Conservation (phyloP, 2,329 filamentous ascomycete species). For the Curvularia spicifera region DNA sequence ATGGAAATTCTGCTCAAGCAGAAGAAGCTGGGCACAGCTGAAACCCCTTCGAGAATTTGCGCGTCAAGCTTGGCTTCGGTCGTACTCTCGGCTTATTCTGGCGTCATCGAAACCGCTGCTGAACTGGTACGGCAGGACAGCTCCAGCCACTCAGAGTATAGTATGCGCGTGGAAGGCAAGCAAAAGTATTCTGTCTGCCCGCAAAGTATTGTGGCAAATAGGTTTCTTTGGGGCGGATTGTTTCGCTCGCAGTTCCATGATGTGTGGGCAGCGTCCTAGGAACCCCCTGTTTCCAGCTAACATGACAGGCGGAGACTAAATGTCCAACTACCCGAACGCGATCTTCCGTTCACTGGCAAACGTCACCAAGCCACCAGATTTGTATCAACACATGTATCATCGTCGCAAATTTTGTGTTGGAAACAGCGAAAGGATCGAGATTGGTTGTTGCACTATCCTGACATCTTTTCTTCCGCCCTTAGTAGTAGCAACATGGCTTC, state of each 20-base stretch:
- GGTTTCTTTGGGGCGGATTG: background rate
- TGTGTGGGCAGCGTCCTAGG: constrained; percentile 9
- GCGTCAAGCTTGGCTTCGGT: constrained; percentile 14
- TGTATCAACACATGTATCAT: background rate
- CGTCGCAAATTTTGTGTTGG: background rate
- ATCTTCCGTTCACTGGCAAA: constrained; percentile 2
- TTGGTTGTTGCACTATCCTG: no score
- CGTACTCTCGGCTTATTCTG: constrained; percentile 6
- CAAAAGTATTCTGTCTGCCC: background rate
- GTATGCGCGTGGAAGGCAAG: background rate
- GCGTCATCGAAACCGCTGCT: constrained; percentile 8
- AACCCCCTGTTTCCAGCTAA: constrained; percentile 1
- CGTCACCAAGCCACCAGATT: constrained; percentile 9
- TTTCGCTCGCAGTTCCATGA: constrained; percentile 5
- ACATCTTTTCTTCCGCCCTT: background rate
- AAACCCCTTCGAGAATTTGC: constrained; percentile 4
- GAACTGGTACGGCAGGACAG: background rate
- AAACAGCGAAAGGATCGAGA: no score
- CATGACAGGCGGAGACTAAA: constrained; percentile 9
- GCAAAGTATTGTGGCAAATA: background rate
- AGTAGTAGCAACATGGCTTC: background rate
- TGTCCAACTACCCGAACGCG: constrained; percentile 4
- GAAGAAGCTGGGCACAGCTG: constrained; percentile 8
- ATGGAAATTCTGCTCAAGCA: constrained; percentile 21
- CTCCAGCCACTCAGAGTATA: background rate